Percentiles rank a stretch among this genome's conserved stretches.
These are phyloP conservation scores for Byssochlamys sp. DNA, from an alignment of 2,329 filamentous ascomycete genomes.

Conservation along the genomic window DNA sequence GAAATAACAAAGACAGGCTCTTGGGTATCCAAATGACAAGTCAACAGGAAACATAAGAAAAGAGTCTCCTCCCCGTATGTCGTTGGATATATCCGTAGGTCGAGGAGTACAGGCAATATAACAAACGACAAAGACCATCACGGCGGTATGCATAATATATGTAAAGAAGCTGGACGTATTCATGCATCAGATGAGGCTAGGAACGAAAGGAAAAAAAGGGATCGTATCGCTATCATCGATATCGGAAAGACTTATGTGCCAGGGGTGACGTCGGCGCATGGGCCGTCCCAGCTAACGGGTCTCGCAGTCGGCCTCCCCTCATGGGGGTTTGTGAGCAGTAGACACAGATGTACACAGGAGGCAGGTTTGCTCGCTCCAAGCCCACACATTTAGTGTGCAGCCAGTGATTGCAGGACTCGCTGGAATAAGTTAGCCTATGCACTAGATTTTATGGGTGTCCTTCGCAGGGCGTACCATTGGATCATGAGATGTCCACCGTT, in stretches of 20 bases:
- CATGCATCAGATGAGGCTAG: not conserved
- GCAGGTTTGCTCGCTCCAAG: constrained; percentile 38
- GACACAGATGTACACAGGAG: constrained; percentile 42
- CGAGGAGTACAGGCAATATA: not conserved
- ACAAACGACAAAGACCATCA: not conserved
- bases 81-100: not conserved
- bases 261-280: constrained; percentile 31
- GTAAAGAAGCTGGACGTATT: not conserved
- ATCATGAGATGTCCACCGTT: constrained; percentile 50
- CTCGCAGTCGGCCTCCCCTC: constrained; percentile 26
- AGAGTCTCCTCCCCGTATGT: not conserved
- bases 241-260: constrained; percentile 33
- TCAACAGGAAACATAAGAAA: not conserved
- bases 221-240: constrained; percentile 15
- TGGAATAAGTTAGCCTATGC: constrained; percentile 13
- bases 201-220: not conserved
- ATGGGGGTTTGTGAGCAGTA: constrained; percentile 41
- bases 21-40: not conserved
- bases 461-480: constrained; percentile 41
- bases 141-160: not conserved
- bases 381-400: constrained; percentile 52
- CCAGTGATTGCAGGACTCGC: constrained; percentile 55
- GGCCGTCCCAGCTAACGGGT: constrained; percentile 20
- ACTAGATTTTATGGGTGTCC: not conserved
- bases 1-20: not conserved